Evolutionary conservation across 805 yeast species (phyloP).

Genomic region (Lipomyces starkeyi): DNA sequence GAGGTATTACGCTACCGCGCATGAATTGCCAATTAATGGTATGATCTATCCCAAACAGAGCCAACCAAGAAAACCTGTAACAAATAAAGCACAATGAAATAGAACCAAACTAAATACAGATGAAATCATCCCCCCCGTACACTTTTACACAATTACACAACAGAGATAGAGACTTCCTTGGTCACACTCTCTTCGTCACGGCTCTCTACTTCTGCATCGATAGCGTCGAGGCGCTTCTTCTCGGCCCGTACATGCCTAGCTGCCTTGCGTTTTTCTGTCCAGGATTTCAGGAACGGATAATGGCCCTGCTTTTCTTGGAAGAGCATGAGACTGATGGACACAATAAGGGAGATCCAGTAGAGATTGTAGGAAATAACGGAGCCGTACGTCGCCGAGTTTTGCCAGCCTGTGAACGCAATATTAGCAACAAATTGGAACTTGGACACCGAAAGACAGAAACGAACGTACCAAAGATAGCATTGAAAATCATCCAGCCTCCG

Average conservation of each 20-base stretch:
- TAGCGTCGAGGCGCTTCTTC: neutral
- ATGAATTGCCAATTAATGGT: neutral
- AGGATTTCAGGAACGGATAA: conserved; percentile 28
- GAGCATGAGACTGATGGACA: conserved; percentile 63
- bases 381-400: conserved; percentile 92
- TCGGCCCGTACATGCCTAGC: conserved; percentile 13
- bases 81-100: neutral
- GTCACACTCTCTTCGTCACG: neutral
- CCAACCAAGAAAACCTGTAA: neutral
- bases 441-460: neutral
- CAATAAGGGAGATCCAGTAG: conserved; percentile 79
- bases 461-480: conserved; percentile 73
- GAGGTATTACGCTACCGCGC: neutral
- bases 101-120: neutral
- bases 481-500: conserved; percentile 97
- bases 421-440: neutral
- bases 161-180: conserved; percentile 4
- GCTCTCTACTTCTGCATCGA: neutral
- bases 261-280: conserved; percentile 23
- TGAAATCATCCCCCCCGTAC: neutral
- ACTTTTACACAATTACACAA: neutral
- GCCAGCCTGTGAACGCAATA: conserved; percentile 59
- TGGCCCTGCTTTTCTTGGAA: conserved; percentile 80
- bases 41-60: neutral
- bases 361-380: conserved; percentile 86